phyloP scores from a whole-genome alignment of 2,329 filamentous ascomycete species.

The Paradendryphiella salina region DNA sequence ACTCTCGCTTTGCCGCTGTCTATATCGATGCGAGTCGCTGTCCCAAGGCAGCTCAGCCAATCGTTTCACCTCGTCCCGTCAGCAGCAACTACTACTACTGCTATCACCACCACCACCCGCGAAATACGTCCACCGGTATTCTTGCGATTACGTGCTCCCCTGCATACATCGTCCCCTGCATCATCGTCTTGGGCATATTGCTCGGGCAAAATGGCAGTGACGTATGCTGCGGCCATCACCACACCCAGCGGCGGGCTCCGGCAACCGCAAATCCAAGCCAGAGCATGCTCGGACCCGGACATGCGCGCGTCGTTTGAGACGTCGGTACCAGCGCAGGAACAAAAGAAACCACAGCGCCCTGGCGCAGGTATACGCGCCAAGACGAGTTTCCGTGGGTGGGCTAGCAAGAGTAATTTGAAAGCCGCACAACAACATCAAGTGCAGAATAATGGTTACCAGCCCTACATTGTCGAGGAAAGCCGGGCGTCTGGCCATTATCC shows the following conservation, averaged over 20 bases:
- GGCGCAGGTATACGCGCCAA: constrained; percentile 16
- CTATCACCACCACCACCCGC: too few species aligned
- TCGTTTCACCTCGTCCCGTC: neutral
- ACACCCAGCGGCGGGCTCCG: constrained; percentile 21
- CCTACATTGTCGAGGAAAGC: constrained; percentile 12
- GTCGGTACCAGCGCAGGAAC: neutral
- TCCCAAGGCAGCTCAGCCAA: constrained; percentile 4
- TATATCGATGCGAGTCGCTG: constrained; percentile 6
- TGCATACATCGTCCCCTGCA: neutral
- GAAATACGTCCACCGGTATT: too few species aligned
- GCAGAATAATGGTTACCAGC: neutral
- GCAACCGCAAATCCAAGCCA: constrained; percentile 20
- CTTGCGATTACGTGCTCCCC: too few species aligned
- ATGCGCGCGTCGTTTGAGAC: constrained; percentile 16
- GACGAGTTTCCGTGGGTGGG: constrained; percentile 23
- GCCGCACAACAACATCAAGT: neutral
- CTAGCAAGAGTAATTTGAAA: constrained; percentile 6
- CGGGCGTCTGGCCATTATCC: constrained; percentile 7
- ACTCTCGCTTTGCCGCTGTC: neutral
- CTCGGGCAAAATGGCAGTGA: constrained; percentile 15
- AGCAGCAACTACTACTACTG: too few species aligned
- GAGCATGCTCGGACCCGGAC: constrained; percentile 15
- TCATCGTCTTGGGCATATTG: neutral
- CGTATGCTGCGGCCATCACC: constrained; percentile 28
- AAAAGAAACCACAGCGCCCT: constrained; percentile 17